Conservation (phyloP, 495 filamentous ascomycete species). For the Penicillium antarcticum region DNA sequence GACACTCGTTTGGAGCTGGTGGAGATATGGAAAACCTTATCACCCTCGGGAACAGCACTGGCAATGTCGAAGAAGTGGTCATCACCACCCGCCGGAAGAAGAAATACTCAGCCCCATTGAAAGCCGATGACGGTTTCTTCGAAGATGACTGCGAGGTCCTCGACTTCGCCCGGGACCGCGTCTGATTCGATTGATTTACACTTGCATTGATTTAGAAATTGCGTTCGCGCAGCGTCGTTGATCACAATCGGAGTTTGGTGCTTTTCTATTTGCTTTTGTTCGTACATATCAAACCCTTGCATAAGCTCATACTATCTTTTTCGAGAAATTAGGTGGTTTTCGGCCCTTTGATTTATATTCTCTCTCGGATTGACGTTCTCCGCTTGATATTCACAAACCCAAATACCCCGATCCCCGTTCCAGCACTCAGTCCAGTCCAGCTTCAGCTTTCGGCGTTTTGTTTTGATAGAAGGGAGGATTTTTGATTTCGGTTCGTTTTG, state of each 20-base stretch:
- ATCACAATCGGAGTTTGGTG: conserved; percentile 15
- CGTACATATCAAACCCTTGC: conserved; percentile 18
- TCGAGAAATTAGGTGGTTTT: conserved; percentile 3
- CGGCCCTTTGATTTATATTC: conserved; percentile 3
- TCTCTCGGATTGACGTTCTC: conserved; percentile 6
- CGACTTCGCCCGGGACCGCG: conserved; percentile 84
- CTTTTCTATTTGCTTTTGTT: conserved; percentile 2
- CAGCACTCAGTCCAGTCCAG: neutral
- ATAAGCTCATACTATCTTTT: conserved; percentile 13
- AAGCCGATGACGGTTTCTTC: conserved; percentile 80
- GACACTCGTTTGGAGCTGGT: conserved; percentile 32
- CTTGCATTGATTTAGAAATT: conserved; percentile 20
- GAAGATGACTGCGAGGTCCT: conserved; percentile 92
- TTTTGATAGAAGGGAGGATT: conserved; percentile 8
- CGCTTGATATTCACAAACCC: conserved; percentile 17
- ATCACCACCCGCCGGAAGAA: conserved; percentile 73
- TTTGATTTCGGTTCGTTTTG: neutral
- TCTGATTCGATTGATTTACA: conserved; percentile 43
- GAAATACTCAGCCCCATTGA: conserved; percentile 36
- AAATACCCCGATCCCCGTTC: conserved; percentile 18
- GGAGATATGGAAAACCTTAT: conserved; percentile 52
- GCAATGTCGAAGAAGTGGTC: conserved; percentile 72
- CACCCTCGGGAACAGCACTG: conserved; percentile 54
- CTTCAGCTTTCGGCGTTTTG: neutral
- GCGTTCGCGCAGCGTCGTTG: conserved; percentile 17